A percentile compares a stretch with the other conserved stretches of the same genome.
Evolutionary conservation across 306 rosid species (phyloP).

Genomic region (Medicago lupulina): DNA sequence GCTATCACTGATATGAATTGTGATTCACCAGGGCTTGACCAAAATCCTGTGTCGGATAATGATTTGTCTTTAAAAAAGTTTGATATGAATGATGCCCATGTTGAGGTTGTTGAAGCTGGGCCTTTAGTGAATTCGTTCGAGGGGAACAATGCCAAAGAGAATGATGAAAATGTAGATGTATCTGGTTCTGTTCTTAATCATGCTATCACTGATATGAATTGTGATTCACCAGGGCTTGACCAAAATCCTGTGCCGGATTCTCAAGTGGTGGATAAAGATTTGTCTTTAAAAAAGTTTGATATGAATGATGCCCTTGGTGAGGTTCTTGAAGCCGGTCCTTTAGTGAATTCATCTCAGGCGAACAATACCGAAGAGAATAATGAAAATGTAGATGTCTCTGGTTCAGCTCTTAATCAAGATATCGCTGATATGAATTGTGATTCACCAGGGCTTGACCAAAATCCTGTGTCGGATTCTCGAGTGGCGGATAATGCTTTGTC

Average conservation of each 20-base stretch:
- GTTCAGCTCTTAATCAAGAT: constrained; percentile 35
- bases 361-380: constrained; percentile 38
- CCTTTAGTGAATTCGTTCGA: constrained; percentile 43
- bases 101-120: constrained; percentile 53
- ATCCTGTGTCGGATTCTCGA: constrained; percentile 40
- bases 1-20: constrained; percentile 21
- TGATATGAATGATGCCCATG: constrained; percentile 44
- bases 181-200: constrained; percentile 43
- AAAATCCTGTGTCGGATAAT: constrained; percentile 36
- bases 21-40: constrained; percentile 42
- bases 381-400: constrained; percentile 43
- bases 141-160: constrained; percentile 41
- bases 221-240: constrained; percentile 43
- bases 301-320: constrained; percentile 46
- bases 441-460: constrained; percentile 37
- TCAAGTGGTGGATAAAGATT: constrained; percentile 39
- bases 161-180: constrained; percentile 38
- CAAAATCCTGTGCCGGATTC: constrained; percentile 34
- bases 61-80: constrained; percentile 41
- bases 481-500: constrained; percentile 37
- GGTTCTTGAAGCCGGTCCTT: constrained; percentile 50
- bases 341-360: constrained; percentile 41
- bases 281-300: constrained; percentile 46
- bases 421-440: constrained; percentile 33
- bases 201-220: constrained; percentile 6